Percentiles rank a stretch among this genome's conserved stretches.
phyloP scores from a whole-genome alignment of 2,329 filamentous ascomycete species.

The Sclerotinia nivalis region DNA sequence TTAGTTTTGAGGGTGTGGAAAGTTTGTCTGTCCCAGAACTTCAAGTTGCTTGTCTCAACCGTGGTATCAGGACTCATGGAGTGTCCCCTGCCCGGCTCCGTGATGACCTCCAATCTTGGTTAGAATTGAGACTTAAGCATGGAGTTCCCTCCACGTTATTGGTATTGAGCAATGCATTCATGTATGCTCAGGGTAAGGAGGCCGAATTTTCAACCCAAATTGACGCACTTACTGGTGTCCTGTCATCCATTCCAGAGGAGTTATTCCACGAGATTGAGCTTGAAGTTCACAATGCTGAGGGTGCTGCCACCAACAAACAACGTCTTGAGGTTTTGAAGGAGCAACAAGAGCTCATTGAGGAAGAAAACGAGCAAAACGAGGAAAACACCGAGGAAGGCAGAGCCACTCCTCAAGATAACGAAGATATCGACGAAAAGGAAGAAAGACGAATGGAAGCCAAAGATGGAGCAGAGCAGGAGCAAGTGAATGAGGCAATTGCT shows the following conservation, averaged over 20 bases:
- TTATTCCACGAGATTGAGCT: slow-evolving; percentile 99
- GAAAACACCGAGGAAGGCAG: slow-evolving; percentile 74
- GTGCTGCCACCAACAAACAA: slow-evolving; percentile 97
- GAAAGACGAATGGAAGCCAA: slow-evolving; percentile 61
- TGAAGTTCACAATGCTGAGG: slow-evolving; percentile 94
- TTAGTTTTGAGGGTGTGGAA: slow-evolving; percentile 90
- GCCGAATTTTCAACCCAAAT: slow-evolving; percentile 85
- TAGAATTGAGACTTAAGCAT: slow-evolving; percentile 89
- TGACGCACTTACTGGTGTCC: slow-evolving; percentile 85
- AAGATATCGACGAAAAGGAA: slow-evolving; percentile 94
- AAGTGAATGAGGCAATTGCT: slow-evolving; percentile 55
- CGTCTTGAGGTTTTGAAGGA: slow-evolving; percentile 97
- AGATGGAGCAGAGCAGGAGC: slow-evolving; percentile 47
- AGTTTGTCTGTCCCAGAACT: slow-evolving; percentile 91
- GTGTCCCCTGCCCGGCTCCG: slow-evolving; percentile 85
- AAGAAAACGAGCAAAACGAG: slow-evolving; percentile 91
- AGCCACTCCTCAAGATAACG: slow-evolving; percentile 76
- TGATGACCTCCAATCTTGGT: slow-evolving; percentile 89
- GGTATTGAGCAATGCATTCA: slow-evolving; percentile 95
- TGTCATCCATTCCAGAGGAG: slow-evolving; percentile 95
- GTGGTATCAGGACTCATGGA: slow-evolving; percentile 89
- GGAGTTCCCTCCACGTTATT: slow-evolving; percentile 95
- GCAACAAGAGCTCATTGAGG: slow-evolving; percentile 96
- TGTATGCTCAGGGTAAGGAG: slow-evolving; percentile 86
- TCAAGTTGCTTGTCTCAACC: slow-evolving; percentile 86